Conservation (phyloP, 2,329 filamentous ascomycete genomes). For the Diaporthe ampelina region DNA sequence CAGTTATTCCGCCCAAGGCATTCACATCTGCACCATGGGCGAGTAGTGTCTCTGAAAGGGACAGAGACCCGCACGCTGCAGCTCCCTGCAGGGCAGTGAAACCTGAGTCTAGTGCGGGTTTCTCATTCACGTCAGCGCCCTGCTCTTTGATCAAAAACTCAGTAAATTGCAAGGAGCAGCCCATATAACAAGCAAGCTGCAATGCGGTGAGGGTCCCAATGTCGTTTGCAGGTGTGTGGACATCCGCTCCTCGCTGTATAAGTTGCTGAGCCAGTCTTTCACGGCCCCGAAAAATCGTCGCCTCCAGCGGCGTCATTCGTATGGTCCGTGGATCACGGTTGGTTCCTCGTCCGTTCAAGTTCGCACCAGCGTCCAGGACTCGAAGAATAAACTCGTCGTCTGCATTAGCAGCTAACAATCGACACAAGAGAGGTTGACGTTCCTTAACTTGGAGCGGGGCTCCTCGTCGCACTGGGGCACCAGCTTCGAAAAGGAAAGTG, state of each 20-base stretch:
- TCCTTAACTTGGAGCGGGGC: neutral
- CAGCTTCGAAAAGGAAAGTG: neutral
- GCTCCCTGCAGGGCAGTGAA: neutral
- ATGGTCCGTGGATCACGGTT: neutral
- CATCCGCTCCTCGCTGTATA: neutral
- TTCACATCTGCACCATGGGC: neutral
- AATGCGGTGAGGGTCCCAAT: neutral
- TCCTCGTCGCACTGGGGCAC: neutral
- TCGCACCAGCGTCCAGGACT: neutral
- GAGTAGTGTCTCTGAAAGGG: neutral
- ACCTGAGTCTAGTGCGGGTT: neutral
- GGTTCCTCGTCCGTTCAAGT: neutral
- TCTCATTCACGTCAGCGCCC: neutral
- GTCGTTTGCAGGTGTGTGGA: neutral
- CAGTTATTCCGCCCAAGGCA: neutral
- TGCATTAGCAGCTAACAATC: neutral
- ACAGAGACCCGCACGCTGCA: rapidly evolving
- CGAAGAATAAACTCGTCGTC: neutral
- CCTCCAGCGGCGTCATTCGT: neutral
- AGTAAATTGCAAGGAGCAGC: neutral
- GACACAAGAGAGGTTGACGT: neutral
- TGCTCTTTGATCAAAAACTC: neutral
- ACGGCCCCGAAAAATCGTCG: rapidly evolving
- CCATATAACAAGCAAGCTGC: neutral
- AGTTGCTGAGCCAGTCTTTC: neutral